Conservation (phyloP, 2,329 filamentous ascomycete species). For the Monilinia vaccinii-corymbosi region DNA sequence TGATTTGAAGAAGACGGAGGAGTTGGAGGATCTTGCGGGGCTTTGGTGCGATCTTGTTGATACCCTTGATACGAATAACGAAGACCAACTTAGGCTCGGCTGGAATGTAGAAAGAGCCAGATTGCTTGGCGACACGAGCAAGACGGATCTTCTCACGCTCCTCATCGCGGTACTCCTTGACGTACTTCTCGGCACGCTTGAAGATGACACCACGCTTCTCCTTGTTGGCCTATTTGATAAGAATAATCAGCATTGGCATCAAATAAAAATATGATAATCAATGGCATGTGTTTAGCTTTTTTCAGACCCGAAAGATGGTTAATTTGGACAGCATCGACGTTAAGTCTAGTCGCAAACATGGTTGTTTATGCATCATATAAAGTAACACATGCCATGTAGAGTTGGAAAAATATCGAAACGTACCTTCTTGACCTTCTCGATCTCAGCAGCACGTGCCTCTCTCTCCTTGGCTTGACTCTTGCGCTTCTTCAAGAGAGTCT, state of each 20-base stretch:
- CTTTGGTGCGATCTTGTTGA: slow-evolving; percentile 99
- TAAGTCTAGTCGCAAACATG: slow-evolving; percentile 77
- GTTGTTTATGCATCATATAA: slow-evolving; percentile 75
- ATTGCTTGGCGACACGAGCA: slow-evolving; percentile 77
- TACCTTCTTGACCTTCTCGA: slow-evolving; percentile 85
- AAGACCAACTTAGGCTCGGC: slow-evolving; percentile 96
- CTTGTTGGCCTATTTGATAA: slow-evolving; percentile 72
- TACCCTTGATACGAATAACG: slow-evolving; percentile 99
- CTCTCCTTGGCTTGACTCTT: slow-evolving; percentile 99
- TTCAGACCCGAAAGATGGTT: slow-evolving; percentile 99
- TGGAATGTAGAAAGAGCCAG: slow-evolving; percentile 88
- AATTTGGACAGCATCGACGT: slow-evolving; percentile 92
- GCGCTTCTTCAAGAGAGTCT: slow-evolving; percentile 99
- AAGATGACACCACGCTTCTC: slow-evolving; percentile 98
- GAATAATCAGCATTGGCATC: slow-evolving; percentile 31
- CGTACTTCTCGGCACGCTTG: slow-evolving; percentile 99
- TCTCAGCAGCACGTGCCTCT: slow-evolving; percentile 72
- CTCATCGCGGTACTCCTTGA: slow-evolving; percentile 97
- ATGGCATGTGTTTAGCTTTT: slow-evolving; percentile 23
- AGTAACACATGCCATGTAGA: not conserved
- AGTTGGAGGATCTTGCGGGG: slow-evolving; percentile 99
- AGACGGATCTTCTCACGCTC: slow-evolving; percentile 99
- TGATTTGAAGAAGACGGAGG: slow-evolving; percentile 99
- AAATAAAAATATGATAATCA: slow-evolving; percentile 15
- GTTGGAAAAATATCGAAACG: slow-evolving; percentile 1